Evolutionary conservation across 192 early-diverging fungal genomes (phyloP).

Genomic region (Backusella sp.): DNA sequence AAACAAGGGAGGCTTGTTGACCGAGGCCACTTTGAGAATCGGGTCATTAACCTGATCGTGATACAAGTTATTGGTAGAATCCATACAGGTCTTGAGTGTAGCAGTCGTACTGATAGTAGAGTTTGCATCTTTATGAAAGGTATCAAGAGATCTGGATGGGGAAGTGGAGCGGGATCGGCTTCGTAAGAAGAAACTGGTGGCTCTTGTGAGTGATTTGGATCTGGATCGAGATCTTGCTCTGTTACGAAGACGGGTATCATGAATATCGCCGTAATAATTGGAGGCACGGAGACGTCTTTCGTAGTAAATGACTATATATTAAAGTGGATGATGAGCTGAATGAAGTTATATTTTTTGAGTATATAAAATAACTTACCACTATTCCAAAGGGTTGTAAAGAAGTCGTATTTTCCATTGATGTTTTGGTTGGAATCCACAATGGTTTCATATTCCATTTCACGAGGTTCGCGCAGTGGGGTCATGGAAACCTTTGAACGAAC

Average conservation of each 20-base stretch:
- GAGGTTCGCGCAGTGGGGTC: not conserved
- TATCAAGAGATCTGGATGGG: not conserved
- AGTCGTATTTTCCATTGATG: not conserved
- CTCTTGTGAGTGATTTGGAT: conserved; percentile 4
- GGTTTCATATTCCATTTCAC: conserved; percentile 13
- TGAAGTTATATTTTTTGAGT: not conserved
- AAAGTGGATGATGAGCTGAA: not conserved
- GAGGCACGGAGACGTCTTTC: conserved; percentile 9
- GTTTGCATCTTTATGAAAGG: not conserved
- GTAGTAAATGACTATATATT: conserved; percentile 1
- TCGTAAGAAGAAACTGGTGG: not conserved
- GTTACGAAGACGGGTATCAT: not conserved
- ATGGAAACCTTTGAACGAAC: conserved; percentile 1
- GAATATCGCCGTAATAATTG: not conserved
- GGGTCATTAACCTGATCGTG: not conserved
- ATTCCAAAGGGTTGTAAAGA: conserved; percentile 11
- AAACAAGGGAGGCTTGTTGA: not conserved
- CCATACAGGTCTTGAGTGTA: not conserved
- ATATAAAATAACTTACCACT: not conserved
- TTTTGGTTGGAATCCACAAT: not conserved
- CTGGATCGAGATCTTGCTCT: conserved; percentile 13
- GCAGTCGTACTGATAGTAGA: not conserved
- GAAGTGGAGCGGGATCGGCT: not conserved
- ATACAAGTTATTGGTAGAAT: not conserved
- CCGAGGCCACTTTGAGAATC: not conserved